A percentile compares a stretch with the other conserved stretches of the same genome.
Evolutionary conservation across 352 stramenopile genomes (phyloP).

Genomic region (Phytophthora foliorum): DNA sequence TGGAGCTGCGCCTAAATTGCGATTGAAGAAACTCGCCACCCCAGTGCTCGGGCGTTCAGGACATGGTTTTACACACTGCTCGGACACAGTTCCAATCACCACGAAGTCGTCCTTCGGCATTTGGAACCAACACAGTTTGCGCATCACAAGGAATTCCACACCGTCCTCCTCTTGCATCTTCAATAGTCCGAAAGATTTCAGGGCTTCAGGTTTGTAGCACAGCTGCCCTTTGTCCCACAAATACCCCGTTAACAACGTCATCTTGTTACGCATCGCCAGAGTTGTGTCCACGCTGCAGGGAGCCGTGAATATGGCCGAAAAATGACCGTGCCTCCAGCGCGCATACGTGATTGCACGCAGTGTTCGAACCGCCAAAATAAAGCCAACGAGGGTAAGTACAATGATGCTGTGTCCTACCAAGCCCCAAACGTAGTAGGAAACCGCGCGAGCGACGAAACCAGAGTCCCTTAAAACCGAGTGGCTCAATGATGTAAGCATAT

Average conservation of each 20-base stretch:
- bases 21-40: conserved; percentile 8
- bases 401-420: conserved; percentile 13
- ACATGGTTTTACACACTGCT: background rate
- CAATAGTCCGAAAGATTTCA: conserved; percentile 27
- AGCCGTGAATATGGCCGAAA: conserved; percentile 4
- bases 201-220: conserved; percentile 16
- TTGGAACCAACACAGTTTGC: conserved; percentile 2
- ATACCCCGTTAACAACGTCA: conserved; percentile 23
- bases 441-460: background rate
- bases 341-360: conserved; percentile 2
- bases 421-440: conserved; percentile 20
- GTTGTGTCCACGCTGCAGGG: conserved; percentile 23
- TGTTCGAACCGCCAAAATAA: conserved; percentile 15
- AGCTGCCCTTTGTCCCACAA: conserved; percentile 1
- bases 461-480: background rate
- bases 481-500: conserved; percentile 15
- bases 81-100: background rate
- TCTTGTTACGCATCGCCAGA: conserved; percentile 20
- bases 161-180: conserved; percentile 5
- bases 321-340: background rate
- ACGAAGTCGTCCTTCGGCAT: background rate
- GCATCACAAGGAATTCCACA: conserved; percentile 7
- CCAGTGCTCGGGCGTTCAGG: background rate
- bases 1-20: background rate
- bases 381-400: conserved; percentile 16